Conservation (phyloP, 495 filamentous ascomycete species). For the Trichocladium antarcticum region DNA sequence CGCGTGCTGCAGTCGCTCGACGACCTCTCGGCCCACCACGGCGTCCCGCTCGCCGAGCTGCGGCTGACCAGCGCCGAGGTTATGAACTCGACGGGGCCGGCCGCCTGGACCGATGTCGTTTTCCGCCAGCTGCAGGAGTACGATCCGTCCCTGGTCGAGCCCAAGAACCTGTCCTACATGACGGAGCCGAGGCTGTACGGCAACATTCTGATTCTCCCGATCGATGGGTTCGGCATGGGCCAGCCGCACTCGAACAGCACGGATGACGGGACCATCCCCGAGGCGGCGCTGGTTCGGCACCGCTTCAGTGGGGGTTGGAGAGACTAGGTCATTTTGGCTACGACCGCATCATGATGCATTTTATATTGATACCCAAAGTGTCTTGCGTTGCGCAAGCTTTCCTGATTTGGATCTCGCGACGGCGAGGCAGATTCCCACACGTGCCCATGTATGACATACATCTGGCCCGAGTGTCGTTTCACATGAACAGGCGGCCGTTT, state of each 20-base stretch:
- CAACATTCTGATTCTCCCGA: slow-evolving; percentile 22
- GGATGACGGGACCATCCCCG: slow-evolving; percentile 10
- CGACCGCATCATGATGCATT: too few relatives aligned
- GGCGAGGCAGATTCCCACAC: too few relatives aligned
- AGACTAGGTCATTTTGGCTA: too few relatives aligned
- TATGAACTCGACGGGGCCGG: slow-evolving; percentile 24
- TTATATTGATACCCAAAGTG: too few relatives aligned
- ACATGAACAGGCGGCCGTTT: too few relatives aligned
- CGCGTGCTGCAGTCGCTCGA: slow-evolving; percentile 25
- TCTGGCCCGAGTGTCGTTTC: too few relatives aligned
- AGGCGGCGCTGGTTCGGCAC: slow-evolving; percentile 19
- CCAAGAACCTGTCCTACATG: slow-evolving; percentile 17
- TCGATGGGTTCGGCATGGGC: slow-evolving; percentile 24
- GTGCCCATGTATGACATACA: too few relatives aligned
- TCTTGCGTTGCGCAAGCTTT: too few relatives aligned
- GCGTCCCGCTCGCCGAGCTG: slow-evolving; percentile 21
- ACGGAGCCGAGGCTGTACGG: slow-evolving; percentile 17
- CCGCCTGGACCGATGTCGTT: slow-evolving; percentile 21
- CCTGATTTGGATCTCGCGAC: too few relatives aligned
- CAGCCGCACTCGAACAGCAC: slow-evolving; percentile 20
- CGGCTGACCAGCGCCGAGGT: slow-evolving; percentile 20
- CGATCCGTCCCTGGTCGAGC: slow-evolving; percentile 5
- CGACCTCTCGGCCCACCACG: slow-evolving; percentile 18
- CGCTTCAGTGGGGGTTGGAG: slow-evolving; percentile 20
- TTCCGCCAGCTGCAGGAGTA: slow-evolving; percentile 16